phyloP scores from a whole-genome alignment of 169 alveolate genomes.

The Toxoplasma gondii region DNA sequence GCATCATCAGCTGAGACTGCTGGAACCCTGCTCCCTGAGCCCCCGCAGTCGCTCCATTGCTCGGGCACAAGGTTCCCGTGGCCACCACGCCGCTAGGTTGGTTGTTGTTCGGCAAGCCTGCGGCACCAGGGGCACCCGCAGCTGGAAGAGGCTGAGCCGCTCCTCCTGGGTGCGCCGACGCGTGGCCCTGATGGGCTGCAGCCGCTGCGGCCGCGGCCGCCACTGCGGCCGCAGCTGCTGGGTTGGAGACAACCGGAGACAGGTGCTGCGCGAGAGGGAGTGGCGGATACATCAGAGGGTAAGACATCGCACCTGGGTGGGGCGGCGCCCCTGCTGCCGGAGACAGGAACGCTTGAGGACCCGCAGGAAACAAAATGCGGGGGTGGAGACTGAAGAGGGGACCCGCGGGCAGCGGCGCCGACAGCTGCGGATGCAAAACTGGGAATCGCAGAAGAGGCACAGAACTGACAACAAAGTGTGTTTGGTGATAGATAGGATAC shows the following conservation, averaged over 20 bases:
- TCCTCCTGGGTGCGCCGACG: background rate
- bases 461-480: background rate
- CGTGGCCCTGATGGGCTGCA: background rate
- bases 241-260: background rate
- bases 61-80: background rate
- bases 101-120: background rate
- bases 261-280: slow-evolving; percentile 30
- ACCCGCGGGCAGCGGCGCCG: slow-evolving; percentile 5
- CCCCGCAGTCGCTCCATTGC: background rate
- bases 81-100: background rate
- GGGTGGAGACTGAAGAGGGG: slow-evolving; percentile 12
- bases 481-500: background rate
- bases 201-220: slow-evolving; percentile 2
- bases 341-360: background rate
- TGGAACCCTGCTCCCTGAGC: background rate
- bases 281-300: slow-evolving; percentile 30
- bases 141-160: background rate
- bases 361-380: background rate
- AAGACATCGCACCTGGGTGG: slow-evolving; percentile 11
- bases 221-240: background rate
- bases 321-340: slow-evolving; percentile 16
- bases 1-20: background rate
- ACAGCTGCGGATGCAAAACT: slow-evolving; percentile 33
- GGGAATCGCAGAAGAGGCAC: background rate
- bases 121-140: background rate